phyloP scores from a whole-genome alignment of 345 rosid species.

The Linum trigynum region DNA sequence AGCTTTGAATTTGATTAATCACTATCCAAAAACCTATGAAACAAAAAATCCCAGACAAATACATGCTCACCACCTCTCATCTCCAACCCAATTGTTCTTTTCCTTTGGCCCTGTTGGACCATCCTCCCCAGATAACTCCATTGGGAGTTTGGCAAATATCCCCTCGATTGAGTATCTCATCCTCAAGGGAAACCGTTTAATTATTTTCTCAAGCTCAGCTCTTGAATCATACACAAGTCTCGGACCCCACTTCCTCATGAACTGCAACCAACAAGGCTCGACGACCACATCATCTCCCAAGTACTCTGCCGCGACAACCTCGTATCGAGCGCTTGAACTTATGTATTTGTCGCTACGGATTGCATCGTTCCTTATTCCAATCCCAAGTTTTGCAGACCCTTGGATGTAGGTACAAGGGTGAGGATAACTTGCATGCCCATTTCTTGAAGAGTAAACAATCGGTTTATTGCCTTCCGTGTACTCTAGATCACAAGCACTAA shows the following conservation, averaged over 20 bases:
- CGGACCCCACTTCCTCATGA: conserved; percentile 90
- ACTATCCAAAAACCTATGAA: neutral
- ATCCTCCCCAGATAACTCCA: conserved; percentile 61
- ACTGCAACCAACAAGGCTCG: conserved; percentile 74
- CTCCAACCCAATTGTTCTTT: conserved; percentile 84
- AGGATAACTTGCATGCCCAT: conserved; percentile 79
- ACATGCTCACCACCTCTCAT: conserved; percentile 36
- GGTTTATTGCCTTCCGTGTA: conserved; percentile 52
- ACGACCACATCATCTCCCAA: conserved; percentile 36
- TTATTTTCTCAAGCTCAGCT: conserved; percentile 41
- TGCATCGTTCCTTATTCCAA: conserved; percentile 74
- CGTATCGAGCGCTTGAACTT: conserved; percentile 58
- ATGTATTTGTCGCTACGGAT: conserved; percentile 32
- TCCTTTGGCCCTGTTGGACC: conserved; percentile 96
- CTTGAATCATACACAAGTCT: conserved; percentile 48
- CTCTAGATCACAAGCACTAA: conserved; percentile 58
- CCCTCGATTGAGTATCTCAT: conserved; percentile 28
- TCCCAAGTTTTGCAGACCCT: conserved; percentile 50
- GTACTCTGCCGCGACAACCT: conserved; percentile 64
- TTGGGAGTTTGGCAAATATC: conserved; percentile 40
- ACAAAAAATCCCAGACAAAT: too few species aligned
- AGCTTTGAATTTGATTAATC: neutral
- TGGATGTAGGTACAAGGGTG: conserved; percentile 60
- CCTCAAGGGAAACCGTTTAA: conserved; percentile 35
- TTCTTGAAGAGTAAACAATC: conserved; percentile 52